These are phyloP conservation scores for Cordyceps javanica DNA, from an alignment of 2,329 filamentous ascomycete genomes.

Conservation along the genomic window DNA sequence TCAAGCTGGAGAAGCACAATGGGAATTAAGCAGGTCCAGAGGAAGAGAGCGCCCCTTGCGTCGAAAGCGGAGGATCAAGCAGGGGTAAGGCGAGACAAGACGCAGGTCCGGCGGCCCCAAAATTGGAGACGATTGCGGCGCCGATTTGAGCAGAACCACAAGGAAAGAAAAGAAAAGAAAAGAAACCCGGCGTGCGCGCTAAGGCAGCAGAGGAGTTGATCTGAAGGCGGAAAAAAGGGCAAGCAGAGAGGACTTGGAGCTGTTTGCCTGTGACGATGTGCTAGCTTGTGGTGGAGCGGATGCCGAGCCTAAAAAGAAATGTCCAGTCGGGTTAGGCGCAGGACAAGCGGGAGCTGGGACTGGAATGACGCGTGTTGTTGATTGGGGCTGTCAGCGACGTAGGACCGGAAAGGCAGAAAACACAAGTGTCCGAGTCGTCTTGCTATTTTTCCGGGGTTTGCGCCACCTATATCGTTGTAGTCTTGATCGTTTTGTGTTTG, in stretches of 20 bases:
- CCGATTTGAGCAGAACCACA: neutral
- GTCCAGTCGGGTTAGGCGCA: conserved; percentile 1
- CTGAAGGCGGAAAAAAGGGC: neutral
- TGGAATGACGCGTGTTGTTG: conserved; percentile 7
- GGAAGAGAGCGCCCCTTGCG: conserved; percentile 7
- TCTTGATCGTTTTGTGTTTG: neutral
- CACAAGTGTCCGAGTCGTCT: neutral
- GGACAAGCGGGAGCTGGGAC: neutral
- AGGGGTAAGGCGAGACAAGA: conserved; percentile 11
- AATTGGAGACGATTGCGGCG: neutral
- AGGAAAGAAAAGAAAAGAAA: neutral
- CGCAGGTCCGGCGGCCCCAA: neutral
- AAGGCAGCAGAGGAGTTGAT: neutral
- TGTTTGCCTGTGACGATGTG: neutral
- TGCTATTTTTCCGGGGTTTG: conserved; percentile 1
- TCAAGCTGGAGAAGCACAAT: neutral
- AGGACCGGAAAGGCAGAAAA: neutral
- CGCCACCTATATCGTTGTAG: neutral
- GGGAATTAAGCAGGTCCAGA: neutral
- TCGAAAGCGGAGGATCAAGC: conserved; percentile 9
- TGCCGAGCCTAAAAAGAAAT: neutral
- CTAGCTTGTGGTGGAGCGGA: neutral
- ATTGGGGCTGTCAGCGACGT: neutral
- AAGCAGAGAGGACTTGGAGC: neutral
- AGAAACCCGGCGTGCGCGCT: neutral